Evolutionary conservation across 495 filamentous ascomycete genomes (phyloP).

Genomic region (Corynascus novoguineensis): DNA sequence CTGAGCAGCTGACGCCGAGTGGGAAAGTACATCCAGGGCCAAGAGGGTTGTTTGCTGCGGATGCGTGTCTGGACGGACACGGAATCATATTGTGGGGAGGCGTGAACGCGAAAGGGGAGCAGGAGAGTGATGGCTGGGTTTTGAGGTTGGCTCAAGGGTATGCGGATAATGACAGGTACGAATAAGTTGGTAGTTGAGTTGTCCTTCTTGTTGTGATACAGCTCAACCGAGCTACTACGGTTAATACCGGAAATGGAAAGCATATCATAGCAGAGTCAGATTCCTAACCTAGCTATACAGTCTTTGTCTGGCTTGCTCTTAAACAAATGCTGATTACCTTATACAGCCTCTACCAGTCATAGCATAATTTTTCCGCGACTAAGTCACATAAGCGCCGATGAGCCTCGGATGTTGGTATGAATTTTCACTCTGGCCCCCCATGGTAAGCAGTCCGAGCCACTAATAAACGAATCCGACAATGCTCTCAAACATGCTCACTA

Average conservation of each 20-base stretch:
- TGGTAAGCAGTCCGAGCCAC: not conserved
- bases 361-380: too few species aligned
- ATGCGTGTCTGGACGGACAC: conserved; percentile 36
- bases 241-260: too few species aligned
- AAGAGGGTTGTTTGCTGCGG: conserved; percentile 42
- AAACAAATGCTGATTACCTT: too few species aligned
- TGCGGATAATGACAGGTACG: conserved; percentile 25
- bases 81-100: conserved; percentile 51
- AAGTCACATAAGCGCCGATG: not conserved
- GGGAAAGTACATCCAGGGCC: conserved; percentile 52
- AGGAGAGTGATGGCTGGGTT: conserved; percentile 50
- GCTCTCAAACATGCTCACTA: not conserved
- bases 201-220: too few species aligned
- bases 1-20: conserved; percentile 32
- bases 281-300: too few species aligned
- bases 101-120: conserved; percentile 42
- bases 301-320: too few species aligned
- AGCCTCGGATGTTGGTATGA: not conserved
- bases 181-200: conserved; percentile 12
- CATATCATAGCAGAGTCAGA: too few species aligned
- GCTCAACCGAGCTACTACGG: too few species aligned
- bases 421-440: not conserved
- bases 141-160: conserved; percentile 35
- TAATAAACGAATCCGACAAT: not conserved
- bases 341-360: too few species aligned